Percentiles rank a stretch among this genome's conserved stretches.
Conservation (phyloP, 306 rosid species). For the Albizia julibrissin region DNA sequence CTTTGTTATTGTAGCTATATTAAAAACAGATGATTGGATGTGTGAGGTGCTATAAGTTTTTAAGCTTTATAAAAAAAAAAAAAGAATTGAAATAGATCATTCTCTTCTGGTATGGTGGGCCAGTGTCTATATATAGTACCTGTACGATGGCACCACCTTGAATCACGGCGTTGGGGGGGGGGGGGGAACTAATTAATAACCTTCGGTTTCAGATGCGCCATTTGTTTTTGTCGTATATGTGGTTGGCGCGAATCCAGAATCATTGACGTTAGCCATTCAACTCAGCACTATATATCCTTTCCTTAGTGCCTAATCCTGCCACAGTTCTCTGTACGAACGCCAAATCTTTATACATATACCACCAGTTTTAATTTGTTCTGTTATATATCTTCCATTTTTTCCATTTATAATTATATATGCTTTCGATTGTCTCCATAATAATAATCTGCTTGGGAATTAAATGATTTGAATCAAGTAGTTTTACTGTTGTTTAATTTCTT, state of each 20-base stretch:
- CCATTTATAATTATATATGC: no score
- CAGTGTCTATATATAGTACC: slow-evolving; percentile 11
- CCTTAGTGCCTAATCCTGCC: not conserved
- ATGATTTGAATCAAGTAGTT: not conserved
- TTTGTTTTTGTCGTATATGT: slow-evolving; percentile 26
- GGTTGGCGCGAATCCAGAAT: slow-evolving; percentile 17
- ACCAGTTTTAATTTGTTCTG: not conserved
- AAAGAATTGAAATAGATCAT: not conserved
- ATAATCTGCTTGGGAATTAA: not conserved
- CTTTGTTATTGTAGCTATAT: not conserved
- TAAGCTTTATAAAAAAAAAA: no score
- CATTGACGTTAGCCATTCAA: slow-evolving; percentile 27
- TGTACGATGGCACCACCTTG: slow-evolving; percentile 1
- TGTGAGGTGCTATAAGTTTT: not conserved
- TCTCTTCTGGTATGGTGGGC: slow-evolving; percentile 3
- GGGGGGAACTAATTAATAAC: not conserved
- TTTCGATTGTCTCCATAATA: not conserved
- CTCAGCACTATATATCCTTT: not conserved
- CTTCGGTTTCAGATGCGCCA: slow-evolving; percentile 28
- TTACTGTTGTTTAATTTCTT: not conserved
- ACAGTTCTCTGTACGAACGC: not conserved
- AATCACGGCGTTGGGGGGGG: slow-evolving; percentile 17
- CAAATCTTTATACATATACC: not conserved
- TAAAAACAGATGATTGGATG: not conserved
- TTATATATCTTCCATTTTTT: not conserved